Evolutionary conservation across 2,329 filamentous ascomycete species (phyloP), one percentile per base, ranked within the genome.

Genomic region (Akanthomyces dipterigenus): DNA sequence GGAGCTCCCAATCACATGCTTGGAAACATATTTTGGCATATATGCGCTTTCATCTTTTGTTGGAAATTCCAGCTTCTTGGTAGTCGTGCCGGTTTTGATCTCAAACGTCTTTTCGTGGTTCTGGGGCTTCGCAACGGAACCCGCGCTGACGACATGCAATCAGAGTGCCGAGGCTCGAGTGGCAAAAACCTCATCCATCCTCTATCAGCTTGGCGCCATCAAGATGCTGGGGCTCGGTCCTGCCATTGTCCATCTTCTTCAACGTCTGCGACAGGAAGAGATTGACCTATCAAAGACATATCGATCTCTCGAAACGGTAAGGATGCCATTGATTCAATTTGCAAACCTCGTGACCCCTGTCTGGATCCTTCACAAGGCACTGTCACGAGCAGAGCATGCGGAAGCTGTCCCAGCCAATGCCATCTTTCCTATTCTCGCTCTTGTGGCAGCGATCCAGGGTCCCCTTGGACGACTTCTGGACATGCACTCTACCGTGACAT

Each of bases 201-300:
- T 62, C 3, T 34, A 51, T 20, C 60, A 62, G 18, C 36, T 62
- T 3, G 46, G 42, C 6, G 48, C 34, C 5, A 58, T 62, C n/a
- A 62, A 62, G 22, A 53, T 54, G 46, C 54, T 58, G 46, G 60
- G 60, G 2, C 54, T 62, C 42, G 60, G 46, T 9, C 38, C 43
- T 24, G 45, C 54, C 18, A 20, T 58, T 11, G 54, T 6, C 6
- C 12, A 40, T 5, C 24, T 34, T 42, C 45, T 62, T 12, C 53
- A 58, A 22, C 36, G 31, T 7, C 26, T 48, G 9, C 54, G 60
- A 38, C 46, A 28, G 26, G 48, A 54, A 28, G 57, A 60, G 28
- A n/a, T 54, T 1, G 36, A 22, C 3, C 5, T 60, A 11, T 60
- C 40, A 1, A 36, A 31, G 9, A 18, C 3, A 45, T 26, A 60